A percentile compares a stretch with the other conserved stretches of the same genome.
Evolutionary conservation across 768 basidiomycete genomes (phyloP).

Genomic region (Rhodotorula diobovata): DNA sequence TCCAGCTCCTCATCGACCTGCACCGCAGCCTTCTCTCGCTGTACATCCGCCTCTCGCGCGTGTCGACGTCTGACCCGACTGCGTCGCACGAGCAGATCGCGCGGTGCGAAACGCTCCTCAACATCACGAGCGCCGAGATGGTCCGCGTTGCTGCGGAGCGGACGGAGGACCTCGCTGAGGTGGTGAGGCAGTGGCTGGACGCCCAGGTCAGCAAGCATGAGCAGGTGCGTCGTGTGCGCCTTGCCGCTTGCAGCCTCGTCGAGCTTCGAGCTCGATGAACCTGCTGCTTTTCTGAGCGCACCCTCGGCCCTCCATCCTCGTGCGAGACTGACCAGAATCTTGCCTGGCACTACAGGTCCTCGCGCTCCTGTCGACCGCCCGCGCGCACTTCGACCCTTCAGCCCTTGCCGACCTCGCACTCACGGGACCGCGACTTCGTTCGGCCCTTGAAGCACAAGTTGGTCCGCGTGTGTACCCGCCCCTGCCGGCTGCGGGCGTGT

Average conservation of each 20-base stretch:
- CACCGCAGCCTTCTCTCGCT: conserved; percentile 12
- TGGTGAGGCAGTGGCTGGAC: conserved; percentile 67
- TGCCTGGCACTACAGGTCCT: conserved; percentile 52
- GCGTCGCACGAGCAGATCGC: conserved; percentile 51
- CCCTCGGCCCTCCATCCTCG: no score
- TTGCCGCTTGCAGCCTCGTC: not conserved
- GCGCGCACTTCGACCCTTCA: conserved; percentile 56
- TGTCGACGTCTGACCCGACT: not conserved
- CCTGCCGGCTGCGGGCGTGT: conserved; percentile 1
- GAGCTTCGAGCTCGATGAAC: not conserved
- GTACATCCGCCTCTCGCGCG: conserved; percentile 1
- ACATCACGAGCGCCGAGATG: conserved; percentile 83
- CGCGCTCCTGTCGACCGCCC: conserved; percentile 58
- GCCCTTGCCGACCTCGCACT: conserved; percentile 52
- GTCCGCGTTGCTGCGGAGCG: conserved; percentile 73
- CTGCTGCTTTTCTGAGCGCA: not conserved
- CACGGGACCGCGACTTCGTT: conserved; percentile 35
- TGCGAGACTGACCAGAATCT: not conserved
- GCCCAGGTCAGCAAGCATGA: conserved; percentile 72
- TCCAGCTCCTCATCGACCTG: conserved; percentile 19
- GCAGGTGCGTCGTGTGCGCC: conserved; percentile 51
- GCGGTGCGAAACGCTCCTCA: conserved; percentile 80
- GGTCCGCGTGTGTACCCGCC: not conserved
- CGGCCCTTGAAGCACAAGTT: conserved; percentile 16
- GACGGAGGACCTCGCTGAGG: conserved; percentile 60